phyloP scores from a whole-genome alignment of 2,329 filamentous ascomycete species.

The Grosmannia huntii region DNA sequence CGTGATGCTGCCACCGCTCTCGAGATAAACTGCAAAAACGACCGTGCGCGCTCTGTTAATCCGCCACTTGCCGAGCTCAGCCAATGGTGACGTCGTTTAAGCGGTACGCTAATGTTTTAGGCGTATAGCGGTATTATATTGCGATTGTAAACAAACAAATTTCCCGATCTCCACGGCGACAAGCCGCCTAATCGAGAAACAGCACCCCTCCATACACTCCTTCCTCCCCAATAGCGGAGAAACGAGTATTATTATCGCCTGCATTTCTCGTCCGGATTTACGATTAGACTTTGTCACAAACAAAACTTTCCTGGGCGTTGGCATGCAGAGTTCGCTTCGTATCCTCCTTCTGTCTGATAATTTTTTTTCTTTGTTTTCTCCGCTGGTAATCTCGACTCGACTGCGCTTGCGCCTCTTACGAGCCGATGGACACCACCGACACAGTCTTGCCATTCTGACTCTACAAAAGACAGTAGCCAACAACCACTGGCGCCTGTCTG shows the following conservation, averaged over 20 bases:
- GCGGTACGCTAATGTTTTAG: neutral
- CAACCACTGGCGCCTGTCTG: neutral
- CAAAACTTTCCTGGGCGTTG: slow-evolving; percentile 3
- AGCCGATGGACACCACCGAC: neutral
- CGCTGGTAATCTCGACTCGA: neutral
- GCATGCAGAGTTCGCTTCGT: slow-evolving; percentile 9
- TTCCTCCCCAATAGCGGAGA: slow-evolving; percentile 3
- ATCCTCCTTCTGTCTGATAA: neutral
- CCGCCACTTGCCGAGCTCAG: neutral
- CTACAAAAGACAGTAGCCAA: neutral
- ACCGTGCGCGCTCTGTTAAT: neutral
- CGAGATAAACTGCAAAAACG: neutral
- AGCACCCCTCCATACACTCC: slow-evolving; percentile 7
- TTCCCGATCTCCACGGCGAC: slow-evolving; percentile 13
- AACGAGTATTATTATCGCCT: neutral
- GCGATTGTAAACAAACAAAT: slow-evolving; percentile 14
- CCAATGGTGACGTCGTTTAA: neutral
- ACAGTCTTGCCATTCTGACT: neutral
- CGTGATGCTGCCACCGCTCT: neutral
- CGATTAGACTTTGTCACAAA: neutral
- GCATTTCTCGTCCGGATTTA: neutral
- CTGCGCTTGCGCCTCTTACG: neutral
- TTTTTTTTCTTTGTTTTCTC: slow-evolving; percentile 2
- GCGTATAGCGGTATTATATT: neutral
- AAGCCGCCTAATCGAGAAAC: slow-evolving; percentile 8